Evolutionary conservation across 805 yeast species (phyloP).

Genomic region (Barnettozyma sp.): DNA sequence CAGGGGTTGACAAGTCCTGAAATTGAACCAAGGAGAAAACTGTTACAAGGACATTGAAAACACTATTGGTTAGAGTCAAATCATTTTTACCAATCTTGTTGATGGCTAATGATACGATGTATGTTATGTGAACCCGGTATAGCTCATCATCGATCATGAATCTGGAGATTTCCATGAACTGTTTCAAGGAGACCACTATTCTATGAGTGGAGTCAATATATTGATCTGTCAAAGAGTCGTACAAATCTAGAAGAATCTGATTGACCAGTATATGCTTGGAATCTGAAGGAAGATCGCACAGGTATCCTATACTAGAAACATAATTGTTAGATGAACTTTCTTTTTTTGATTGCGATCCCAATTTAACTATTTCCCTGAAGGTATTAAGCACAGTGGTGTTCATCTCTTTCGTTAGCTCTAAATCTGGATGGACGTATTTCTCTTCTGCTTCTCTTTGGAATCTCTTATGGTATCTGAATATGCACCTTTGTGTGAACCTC

Average conservation of each 20-base stretch:
- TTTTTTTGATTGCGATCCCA: slow-evolving; percentile 77
- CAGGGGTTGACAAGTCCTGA: slow-evolving; percentile 40
- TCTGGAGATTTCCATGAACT: slow-evolving; percentile 57
- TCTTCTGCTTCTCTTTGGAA: slow-evolving; percentile 35
- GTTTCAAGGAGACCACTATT: slow-evolving; percentile 61
- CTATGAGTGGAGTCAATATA: slow-evolving; percentile 75
- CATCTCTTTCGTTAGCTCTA: slow-evolving; percentile 27
- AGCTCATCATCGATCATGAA: slow-evolving; percentile 56
- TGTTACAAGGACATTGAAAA: slow-evolving; percentile 63
- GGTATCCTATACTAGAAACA: slow-evolving; percentile 49
- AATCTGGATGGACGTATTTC: slow-evolving; percentile 5
- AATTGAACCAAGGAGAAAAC: slow-evolving; percentile 70
- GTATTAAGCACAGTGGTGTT: slow-evolving; percentile 30
- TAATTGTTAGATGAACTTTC: slow-evolving; percentile 48
- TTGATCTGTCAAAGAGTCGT: slow-evolving; percentile 58
- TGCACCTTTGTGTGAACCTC: slow-evolving; percentile 53
- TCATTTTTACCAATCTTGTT: slow-evolving; percentile 91
- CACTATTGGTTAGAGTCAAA: slow-evolving; percentile 58
- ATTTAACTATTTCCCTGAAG: slow-evolving; percentile 46
- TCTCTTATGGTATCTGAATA: slow-evolving; percentile 55
- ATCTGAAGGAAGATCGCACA: slow-evolving; percentile 51
- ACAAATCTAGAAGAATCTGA: slow-evolving; percentile 58
- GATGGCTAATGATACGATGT: slow-evolving; percentile 59
- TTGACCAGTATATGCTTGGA: slow-evolving; percentile 39
- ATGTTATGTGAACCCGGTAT: slow-evolving; percentile 71